Base-by-base conservation (phyloP, 2,329 filamentous ascomycete species). In the Calonectria ilicicola region DNA sequence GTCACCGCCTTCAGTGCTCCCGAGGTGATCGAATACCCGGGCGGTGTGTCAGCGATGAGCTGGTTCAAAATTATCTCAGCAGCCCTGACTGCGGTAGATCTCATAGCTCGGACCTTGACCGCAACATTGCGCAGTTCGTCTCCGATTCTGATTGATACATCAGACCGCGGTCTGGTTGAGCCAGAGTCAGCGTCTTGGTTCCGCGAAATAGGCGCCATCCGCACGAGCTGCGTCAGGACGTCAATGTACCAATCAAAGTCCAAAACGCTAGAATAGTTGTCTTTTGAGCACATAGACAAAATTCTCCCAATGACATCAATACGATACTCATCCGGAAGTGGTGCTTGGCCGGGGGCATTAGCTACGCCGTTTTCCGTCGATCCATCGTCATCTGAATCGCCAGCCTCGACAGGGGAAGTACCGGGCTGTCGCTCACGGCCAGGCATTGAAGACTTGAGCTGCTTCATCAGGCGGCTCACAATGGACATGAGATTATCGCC, bases 171-270 rank as follows among this genome's bases (percentile, higher is more conserved):
- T 15, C 79, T 78, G 17, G 80, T 74, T 12, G 81, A 74, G 12
- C 83, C 81, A 9, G 81, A 71, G 47, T 87, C 86, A 6, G 80
- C 80, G 8, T 87, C 85, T 9, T 80, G 78, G 9, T 80, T 80
- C 46, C 86, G 84, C 58, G 88, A 85, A n/a, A 86, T 78, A 0
- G 86, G 93, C 23, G 93, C 87, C 84, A 94, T 89, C 81, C 93
- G 92, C 47, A 98, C 91, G 17, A 99, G 89, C 81, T 98, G 95
- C 6, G 95, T 93, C 35, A 99, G 86, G 32, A 98, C 91, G 76
- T 97, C 94, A 76, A 98, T 93, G 82, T 98, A 98, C 97, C 97
- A 99, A 77, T 98, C 96, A 82, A 99, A 99, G 81, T 99, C 96
- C 65, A 89, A 86, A 60, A 99, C 88, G 80, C 95, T 95, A 46